Base-by-base conservation (phyloP, 345 rosid genomes). In the Melaleuca alternifolia region DNA sequence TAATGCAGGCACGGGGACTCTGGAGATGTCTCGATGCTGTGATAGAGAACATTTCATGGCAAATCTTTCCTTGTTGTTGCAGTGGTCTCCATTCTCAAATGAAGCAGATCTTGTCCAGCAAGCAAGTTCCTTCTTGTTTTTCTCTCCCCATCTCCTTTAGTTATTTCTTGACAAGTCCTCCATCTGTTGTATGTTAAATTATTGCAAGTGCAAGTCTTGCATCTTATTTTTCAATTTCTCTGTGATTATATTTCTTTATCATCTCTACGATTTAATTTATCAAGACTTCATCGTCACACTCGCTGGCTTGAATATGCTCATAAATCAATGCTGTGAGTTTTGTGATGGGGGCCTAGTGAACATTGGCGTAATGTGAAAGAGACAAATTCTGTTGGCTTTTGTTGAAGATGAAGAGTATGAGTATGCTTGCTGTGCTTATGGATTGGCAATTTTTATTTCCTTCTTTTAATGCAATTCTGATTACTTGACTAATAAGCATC, bases 1-100 rank as follows among this genome's bases (percentile, higher is more conserved):
- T 85, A 91, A 94, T 79, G 83, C 75, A 21, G 84, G 89, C 61
- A 89, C 90, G 56, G 93, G 92, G 52, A 85, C 88, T 14, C 88
- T 93, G 50, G 92, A 89, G 83, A 61, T 87, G 79, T 90, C 93
- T 87, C 88, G 54, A 56, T 86, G 83, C 62, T 81, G 90, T 86
- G 91, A 90, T 88, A 89, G 89, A 91, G 98, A 95, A 37, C 95
- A 91, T 88, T 94, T 87, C 87, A 87, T 20, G 51, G 88, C 94
- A 33, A 97, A 92, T 91, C 95, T 96, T 88, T 94, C 98, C 84
- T 85, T 94, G 90, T 85, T 97, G 76, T 90, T 95, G 89, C 91
- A 92, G 83, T 97, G 99, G 99, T 96, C 99, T 85, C 99, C 98
- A n/a, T 96, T 90, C 93, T 92, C 96, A 56, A 94, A 96, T 77